phyloP scores from a whole-genome alignment of 2,329 filamentous ascomycete species.

The Dothideomycetidae sp. region DNA sequence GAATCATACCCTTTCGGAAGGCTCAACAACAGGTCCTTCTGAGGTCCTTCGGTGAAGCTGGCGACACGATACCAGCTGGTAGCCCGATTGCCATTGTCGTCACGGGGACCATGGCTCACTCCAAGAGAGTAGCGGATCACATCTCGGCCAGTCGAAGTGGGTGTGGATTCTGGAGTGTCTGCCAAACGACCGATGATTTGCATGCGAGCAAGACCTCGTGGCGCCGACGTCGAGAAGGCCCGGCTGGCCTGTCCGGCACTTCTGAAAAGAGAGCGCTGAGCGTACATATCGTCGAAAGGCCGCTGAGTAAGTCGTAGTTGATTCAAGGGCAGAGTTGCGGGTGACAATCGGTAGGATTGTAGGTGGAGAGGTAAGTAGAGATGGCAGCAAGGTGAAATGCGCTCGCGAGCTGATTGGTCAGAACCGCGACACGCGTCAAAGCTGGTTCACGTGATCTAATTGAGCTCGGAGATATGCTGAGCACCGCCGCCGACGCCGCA shows the following conservation, averaged over 20 bases:
- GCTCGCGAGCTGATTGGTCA: background rate
- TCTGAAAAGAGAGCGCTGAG: slow-evolving; percentile 36
- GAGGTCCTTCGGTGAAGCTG: slow-evolving; percentile 54
- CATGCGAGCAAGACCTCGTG: slow-evolving; percentile 59
- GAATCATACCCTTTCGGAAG: slow-evolving; percentile 68
- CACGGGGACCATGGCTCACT: slow-evolving; percentile 49
- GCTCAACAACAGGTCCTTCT: slow-evolving; percentile 56
- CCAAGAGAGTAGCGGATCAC: slow-evolving; percentile 66
- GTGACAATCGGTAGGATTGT: background rate
- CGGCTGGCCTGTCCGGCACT: slow-evolving; percentile 37
- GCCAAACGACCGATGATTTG: slow-evolving; percentile 76
- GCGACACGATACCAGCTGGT: slow-evolving; percentile 78
- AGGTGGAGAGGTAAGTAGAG: background rate
- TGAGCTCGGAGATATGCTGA: no score
- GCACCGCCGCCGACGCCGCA: no score
- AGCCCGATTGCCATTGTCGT: slow-evolving; percentile 51
- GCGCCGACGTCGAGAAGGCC: slow-evolving; percentile 58
- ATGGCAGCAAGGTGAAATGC: background rate
- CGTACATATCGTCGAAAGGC: slow-evolving; percentile 30
- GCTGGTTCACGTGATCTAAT: no score
- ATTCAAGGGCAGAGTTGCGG: no score
- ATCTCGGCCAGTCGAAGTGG: slow-evolving; percentile 57
- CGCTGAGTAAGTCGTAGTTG: no score
- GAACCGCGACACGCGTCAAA: background rate
- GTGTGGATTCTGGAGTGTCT: slow-evolving; percentile 58